Percentiles rank a stretch among this genome's conserved stretches.
These are phyloP conservation scores for Phyllosticta capitalensis DNA, from an alignment of 2,329 filamentous ascomycete species.

Conservation along the genomic window DNA sequence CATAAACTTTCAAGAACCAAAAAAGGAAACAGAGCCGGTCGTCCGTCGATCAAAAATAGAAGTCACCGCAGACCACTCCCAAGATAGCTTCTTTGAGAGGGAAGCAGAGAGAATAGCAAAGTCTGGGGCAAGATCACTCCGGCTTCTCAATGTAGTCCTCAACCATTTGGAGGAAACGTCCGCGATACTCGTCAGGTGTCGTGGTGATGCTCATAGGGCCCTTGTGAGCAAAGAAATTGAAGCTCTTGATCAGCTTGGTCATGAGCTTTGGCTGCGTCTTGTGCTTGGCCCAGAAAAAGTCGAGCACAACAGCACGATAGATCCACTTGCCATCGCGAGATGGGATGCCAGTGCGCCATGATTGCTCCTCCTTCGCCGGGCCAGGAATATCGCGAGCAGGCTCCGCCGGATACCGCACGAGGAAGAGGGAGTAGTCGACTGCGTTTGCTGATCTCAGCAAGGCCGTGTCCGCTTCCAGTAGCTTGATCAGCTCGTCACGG, in stretches of 20 bases:
- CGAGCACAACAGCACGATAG: conserved; percentile 58
- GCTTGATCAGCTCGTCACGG: conserved; percentile 46
- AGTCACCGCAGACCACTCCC: neutral
- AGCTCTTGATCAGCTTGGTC: conserved; percentile 54
- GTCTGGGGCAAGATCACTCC: neutral
- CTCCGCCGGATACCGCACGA: conserved; percentile 46
- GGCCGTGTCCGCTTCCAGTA: conserved; percentile 52
- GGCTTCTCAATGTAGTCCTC: conserved; percentile 24
- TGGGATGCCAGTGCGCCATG: conserved; percentile 53
- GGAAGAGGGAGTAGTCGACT: conserved; percentile 67
- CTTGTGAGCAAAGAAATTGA: conserved; percentile 53
- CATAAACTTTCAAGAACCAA: neutral
- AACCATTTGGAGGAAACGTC: conserved; percentile 46
- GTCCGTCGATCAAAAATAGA: neutral
- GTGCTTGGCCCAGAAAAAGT: conserved; percentile 74
- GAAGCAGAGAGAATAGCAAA: too few relatives aligned
- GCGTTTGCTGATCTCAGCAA: conserved; percentile 54
- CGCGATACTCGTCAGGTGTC: conserved; percentile 56
- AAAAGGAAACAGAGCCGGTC: neutral
- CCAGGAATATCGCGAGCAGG: conserved; percentile 24
- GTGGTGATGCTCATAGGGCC: conserved; percentile 71
- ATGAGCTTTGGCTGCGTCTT: conserved; percentile 56
- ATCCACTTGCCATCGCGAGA: conserved; percentile 56
- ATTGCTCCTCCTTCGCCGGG: conserved; percentile 12
- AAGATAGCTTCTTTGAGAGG: neutral